A percentile compares a stretch with the other conserved stretches of the same genome.
Evolutionary conservation across 2,329 filamentous ascomycete species (phyloP).

Genomic region (Apiospora phragmitis): DNA sequence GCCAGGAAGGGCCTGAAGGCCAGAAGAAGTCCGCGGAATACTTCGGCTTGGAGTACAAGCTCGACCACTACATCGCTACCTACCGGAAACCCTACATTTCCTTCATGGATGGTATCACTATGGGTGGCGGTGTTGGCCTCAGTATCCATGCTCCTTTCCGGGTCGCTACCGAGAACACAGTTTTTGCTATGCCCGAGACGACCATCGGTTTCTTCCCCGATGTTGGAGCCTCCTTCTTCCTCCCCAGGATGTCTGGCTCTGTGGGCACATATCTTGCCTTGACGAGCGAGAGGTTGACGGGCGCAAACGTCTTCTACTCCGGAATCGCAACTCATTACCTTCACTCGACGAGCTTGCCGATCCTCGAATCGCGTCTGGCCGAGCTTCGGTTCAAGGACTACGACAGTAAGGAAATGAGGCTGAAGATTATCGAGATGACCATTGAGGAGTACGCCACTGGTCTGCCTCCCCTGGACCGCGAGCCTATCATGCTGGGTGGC

Average conservation of each 20-base stretch:
- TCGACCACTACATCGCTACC: constrained; percentile 93
- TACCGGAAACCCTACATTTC: constrained; percentile 92
- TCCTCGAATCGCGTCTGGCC: constrained; percentile 80
- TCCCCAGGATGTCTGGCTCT: constrained; percentile 83
- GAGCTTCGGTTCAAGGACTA: constrained; percentile 88
- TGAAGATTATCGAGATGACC: constrained; percentile 76
- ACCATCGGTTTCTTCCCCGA: constrained; percentile 99
- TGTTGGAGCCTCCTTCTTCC: constrained; percentile 93
- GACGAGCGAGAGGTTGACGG: constrained; percentile 80
- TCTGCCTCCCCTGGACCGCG: constrained; percentile 64
- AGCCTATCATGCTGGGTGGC: constrained; percentile 68
- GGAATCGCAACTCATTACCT: constrained; percentile 96
- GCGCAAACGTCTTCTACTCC: constrained; percentile 84
- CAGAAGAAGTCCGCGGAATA: constrained; percentile 77
- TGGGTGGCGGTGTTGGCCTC: constrained; percentile 95
- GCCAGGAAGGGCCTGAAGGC: constrained; percentile 66
- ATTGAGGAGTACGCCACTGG: constrained; percentile 91
- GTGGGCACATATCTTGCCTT: constrained; percentile 91
- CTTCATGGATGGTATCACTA: constrained; percentile 97
- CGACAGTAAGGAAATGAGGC: constrained; percentile 60
- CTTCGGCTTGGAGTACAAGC: constrained; percentile 93
- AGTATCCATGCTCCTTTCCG: constrained; percentile 94
- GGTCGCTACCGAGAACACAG: constrained; percentile 91
- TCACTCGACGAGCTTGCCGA: constrained; percentile 82
- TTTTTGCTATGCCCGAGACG: constrained; percentile 98